phyloP scores from a whole-genome alignment of 2,329 filamentous ascomycete genomes.

The Monilinia fructigena region DNA sequence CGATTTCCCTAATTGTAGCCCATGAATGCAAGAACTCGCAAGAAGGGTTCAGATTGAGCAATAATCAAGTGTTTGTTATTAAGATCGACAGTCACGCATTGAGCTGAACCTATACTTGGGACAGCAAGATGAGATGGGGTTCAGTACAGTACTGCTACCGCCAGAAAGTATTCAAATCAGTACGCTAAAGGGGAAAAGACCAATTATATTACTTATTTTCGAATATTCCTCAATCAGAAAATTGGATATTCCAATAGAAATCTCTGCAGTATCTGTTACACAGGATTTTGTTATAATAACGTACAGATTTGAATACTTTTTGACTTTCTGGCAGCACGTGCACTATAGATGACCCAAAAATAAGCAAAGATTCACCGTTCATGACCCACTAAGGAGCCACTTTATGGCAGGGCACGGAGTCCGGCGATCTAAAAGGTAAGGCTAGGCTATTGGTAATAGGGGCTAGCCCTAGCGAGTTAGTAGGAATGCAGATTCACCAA shows the following conservation, averaged over 20 bases:
- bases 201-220: too few species aligned
- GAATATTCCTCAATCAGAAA: too few species aligned
- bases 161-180: too few species aligned
- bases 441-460: not conserved
- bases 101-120: not conserved
- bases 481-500: too few species aligned
- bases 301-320: too few species aligned
- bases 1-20: not conserved
- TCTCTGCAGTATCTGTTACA: too few species aligned
- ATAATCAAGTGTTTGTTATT: not conserved
- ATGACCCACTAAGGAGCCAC: not conserved
- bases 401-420: not conserved
- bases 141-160: too few species aligned
- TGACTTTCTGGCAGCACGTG: too few species aligned
- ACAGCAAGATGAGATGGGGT: not conserved
- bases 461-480: not conserved
- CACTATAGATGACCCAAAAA: too few species aligned
- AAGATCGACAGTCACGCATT: not conserved
- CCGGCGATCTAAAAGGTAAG: not conserved
- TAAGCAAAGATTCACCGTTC: not conserved
- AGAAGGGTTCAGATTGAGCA: not conserved
- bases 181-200: too few species aligned
- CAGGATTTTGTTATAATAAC: too few species aligned
- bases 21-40: not conserved
- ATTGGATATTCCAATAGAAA: too few species aligned